Conservation (phyloP, 495 filamentous ascomycete species). For the Clavariopsis aquatica region DNA sequence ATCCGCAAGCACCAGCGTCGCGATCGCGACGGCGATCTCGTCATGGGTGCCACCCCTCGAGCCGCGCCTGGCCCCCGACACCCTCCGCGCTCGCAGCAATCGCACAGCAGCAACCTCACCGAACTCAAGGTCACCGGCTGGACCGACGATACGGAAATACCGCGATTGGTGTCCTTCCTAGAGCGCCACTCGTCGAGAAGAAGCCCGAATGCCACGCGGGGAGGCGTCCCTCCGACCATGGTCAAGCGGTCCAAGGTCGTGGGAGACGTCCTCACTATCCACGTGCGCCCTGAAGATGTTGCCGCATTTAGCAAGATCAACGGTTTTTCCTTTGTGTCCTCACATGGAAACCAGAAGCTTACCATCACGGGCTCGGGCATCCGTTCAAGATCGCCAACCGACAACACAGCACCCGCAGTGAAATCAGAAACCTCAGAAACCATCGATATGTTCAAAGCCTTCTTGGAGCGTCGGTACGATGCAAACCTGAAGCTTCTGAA, state of each 20-base stretch:
- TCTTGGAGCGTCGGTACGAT: conserved; percentile 76
- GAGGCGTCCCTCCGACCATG: conserved; percentile 54
- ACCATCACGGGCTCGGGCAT: conserved; percentile 28
- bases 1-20: conserved; percentile 21
- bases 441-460: conserved; percentile 49
- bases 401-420: conserved; percentile 7
- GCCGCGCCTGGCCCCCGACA: neutral
- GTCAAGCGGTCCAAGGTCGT: conserved; percentile 54
- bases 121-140: conserved; percentile 67
- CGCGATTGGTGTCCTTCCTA: conserved; percentile 72
- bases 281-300: conserved; percentile 25
- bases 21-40: conserved; percentile 40
- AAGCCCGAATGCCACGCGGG: conserved; percentile 47
- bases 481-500: conserved; percentile 70
- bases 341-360: conserved; percentile 53
- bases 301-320: conserved; percentile 42
- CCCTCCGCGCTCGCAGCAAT: conserved; percentile 5
- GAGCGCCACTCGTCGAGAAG: conserved; percentile 72
- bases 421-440: conserved; percentile 37
- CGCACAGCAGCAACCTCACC: conserved; percentile 11
- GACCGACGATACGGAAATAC: conserved; percentile 71
- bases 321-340: conserved; percentile 60
- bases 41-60: conserved; percentile 33
- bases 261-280: conserved; percentile 54
- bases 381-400: conserved; percentile 34